Base-by-base conservation (phyloP, 352 stramenopile genomes). In the Pythium insidiosum region DNA sequence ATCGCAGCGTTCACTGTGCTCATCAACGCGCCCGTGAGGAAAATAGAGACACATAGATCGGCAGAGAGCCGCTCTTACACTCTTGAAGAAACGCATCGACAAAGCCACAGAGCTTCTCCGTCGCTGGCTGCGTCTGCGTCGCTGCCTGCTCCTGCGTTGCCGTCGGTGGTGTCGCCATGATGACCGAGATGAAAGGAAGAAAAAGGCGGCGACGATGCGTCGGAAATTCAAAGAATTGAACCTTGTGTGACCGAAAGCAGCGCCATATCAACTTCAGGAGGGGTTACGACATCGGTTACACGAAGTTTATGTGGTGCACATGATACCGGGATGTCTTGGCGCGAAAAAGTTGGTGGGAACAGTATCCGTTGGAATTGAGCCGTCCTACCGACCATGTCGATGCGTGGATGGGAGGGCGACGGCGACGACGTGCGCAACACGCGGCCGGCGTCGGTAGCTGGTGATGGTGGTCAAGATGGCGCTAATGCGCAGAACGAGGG, bases 321-420 rank as follows among this genome's bases (percentile, higher is more conserved):
- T 33, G n/a, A 43, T 18, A 43, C 43, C 19, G 15, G 33, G 10
- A 9, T 5, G n/a, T 0, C 1, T 68, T 68, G 44, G 50, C 58
- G 55, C 63, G 41, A 68, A 59, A 37, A 51, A 24, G 4, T n/a
- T n/a, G n/a, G n/a, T n/a, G n/a, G n/a, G n/a, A n/a, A n/a, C n/a
- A n/a, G n/a, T n/a, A n/a, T n/a, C n/a, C n/a, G n/a, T n/a, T n/a
- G n/a, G n/a, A n/a, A n/a, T n/a, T n/a, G n/a, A n/a, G n/a, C n/a
- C n/a, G n/a, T n/a, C n/a, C n/a, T n/a, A n/a, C n/a, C n/a, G n/a
- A n/a, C n/a, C 21, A 84, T 84, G 73, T 60, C 73, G 34, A 30
- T 54, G 31, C 59, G 59, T 29, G 62, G 69, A 35, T 85, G 73
- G 73, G 73, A 85, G 47, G 67, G 66, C 25, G 67, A 83, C 25